Evolutionary conservation across 768 basidiomycete genomes (phyloP).

Genomic region (Tremella mesenterica): DNA sequence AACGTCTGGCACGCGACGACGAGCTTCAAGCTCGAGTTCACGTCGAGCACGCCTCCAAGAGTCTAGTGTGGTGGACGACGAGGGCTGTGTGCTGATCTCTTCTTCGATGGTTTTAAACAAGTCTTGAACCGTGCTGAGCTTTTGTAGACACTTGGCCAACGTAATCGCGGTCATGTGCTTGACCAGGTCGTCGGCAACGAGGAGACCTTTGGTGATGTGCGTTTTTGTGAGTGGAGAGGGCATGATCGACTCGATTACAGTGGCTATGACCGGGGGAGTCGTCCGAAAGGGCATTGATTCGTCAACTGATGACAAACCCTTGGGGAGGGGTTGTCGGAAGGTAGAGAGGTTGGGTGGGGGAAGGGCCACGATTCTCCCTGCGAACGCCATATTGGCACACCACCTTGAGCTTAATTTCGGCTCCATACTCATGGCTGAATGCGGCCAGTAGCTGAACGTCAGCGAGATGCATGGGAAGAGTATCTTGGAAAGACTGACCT

Average conservation of each 20-base stretch:
- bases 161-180: slow-evolving; percentile 76
- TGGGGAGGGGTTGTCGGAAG: slow-evolving; percentile 46
- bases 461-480: no score
- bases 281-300: slow-evolving; percentile 47
- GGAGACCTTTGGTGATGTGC: slow-evolving; percentile 73
- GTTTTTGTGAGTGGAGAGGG: slow-evolving; percentile 63
- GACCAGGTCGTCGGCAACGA: slow-evolving; percentile 63
- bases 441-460: slow-evolving; percentile 38
- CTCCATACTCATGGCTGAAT: slow-evolving; percentile 40
- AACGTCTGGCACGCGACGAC: slow-evolving; percentile 73
- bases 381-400: slow-evolving; percentile 80
- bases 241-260: slow-evolving; percentile 67
- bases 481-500: slow-evolving; percentile 50
- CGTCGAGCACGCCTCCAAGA: slow-evolving; percentile 57
- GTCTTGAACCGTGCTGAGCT: slow-evolving; percentile 55
- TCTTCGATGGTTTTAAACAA: slow-evolving; percentile 51
- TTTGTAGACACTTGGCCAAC: slow-evolving; percentile 64
- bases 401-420: slow-evolving; percentile 49
- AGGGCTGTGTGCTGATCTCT: slow-evolving; percentile 57
- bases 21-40: slow-evolving; percentile 68
- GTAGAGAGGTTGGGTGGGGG: slow-evolving; percentile 62
- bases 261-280: slow-evolving; percentile 62
- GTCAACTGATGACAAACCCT: slow-evolving; percentile 4
- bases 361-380: slow-evolving; percentile 67
- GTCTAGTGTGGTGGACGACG: slow-evolving; percentile 49